Conservation (phyloP, 164 flowering plant genomes). For the Brasenia schreberi region DNA sequence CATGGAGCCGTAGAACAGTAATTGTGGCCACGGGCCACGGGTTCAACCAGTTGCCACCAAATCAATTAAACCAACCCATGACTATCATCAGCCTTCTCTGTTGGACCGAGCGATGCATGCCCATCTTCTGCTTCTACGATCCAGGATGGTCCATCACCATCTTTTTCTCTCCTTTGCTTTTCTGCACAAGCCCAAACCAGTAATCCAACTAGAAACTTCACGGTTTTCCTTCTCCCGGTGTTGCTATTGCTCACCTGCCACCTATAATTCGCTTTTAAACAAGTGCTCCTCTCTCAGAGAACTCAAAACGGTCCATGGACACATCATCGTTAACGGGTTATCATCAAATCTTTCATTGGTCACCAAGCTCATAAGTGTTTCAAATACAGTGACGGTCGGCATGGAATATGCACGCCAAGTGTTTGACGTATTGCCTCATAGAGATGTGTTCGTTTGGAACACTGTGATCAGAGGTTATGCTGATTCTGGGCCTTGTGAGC, state of each 20-base stretch:
- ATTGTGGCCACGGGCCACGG: too few species aligned
- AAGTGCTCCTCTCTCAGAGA: conserved; percentile 16
- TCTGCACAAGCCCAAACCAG: background rate
- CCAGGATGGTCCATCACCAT: too few species aligned
- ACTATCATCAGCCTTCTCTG: too few species aligned
- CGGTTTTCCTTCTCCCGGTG: background rate
- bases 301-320: conserved; percentile 16
- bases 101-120: too few species aligned
- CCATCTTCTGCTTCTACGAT: too few species aligned
- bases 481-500: conserved; percentile 17
- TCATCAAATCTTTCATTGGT: conserved; percentile 11
- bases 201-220: background rate
- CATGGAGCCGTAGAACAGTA: too few species aligned
- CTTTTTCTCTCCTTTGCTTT: too few species aligned
- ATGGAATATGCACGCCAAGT: conserved; percentile 17
- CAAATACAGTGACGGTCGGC: background rate
- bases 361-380: conserved; percentile 15
- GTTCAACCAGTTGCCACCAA: too few species aligned
- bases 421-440: conserved; percentile 19
- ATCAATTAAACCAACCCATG: too few species aligned
- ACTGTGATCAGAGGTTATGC: conserved; percentile 24
- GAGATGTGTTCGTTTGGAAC: conserved; percentile 25
- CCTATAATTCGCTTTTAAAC: conserved; percentile 16
- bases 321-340: conserved; percentile 15
- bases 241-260: conserved; percentile 8